A percentile compares a stretch with the other conserved stretches of the same genome.
phyloP scores from a whole-genome alignment of 768 basidiomycete genomes.

The Lactifluus pinguis region DNA sequence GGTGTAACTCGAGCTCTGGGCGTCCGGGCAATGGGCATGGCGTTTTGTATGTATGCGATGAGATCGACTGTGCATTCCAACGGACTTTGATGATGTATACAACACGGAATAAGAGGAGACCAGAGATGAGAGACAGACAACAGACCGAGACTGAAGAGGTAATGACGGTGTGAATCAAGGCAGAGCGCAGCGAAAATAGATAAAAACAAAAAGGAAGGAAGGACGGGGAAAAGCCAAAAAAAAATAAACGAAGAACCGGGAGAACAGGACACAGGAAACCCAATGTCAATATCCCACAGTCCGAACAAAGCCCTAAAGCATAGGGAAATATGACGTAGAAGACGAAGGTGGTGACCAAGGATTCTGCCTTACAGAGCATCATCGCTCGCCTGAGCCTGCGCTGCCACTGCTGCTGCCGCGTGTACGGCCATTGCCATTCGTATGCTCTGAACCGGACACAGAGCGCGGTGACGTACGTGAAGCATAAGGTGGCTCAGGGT shows the following conservation, averaged over 20 bases:
- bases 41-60: not conserved
- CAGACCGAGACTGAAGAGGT: not conserved
- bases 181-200: not conserved
- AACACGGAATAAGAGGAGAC: conserved; percentile 2
- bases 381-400: conserved; percentile 14
- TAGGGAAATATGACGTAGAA: not conserved
- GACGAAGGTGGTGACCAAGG: not conserved
- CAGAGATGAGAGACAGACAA: not conserved
- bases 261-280: not conserved
- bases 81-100: conserved; percentile 4
- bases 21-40: conserved; percentile 4
- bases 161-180: not conserved
- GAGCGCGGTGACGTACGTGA: conserved; percentile 22
- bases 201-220: not conserved
- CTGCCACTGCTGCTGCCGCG: conserved; percentile 13
- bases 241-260: not conserved
- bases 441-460: conserved; percentile 25
- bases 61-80: conserved; percentile 1
- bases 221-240: not conserved
- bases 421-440: conserved; percentile 19
- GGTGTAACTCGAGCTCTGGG: conserved; percentile 4
- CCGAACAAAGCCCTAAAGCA: not conserved
- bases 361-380: not conserved
- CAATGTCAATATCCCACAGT: not conserved
- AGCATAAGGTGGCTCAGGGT: conserved; percentile 32